Percentiles rank a stretch among this genome's conserved stretches.
phyloP scores from a whole-genome alignment of 495 filamentous ascomycete genomes.

The Symbiotaphrina buchneri region DNA sequence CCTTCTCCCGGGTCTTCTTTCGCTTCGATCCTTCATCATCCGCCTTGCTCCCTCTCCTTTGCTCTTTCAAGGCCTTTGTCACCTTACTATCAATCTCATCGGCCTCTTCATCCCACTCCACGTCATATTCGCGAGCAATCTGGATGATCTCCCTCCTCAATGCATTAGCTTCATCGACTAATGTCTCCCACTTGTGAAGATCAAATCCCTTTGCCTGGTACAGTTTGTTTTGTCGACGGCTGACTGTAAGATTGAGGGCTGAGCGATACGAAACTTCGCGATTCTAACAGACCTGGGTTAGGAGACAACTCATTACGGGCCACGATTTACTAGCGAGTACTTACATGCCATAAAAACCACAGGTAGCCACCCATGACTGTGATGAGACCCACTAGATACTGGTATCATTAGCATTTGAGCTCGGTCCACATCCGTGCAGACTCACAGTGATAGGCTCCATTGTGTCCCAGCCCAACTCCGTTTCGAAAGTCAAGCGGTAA shows the following conservation, averaged over 20 bases:
- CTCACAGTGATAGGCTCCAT: slow-evolving; percentile 66
- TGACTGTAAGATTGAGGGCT: slow-evolving; percentile 71
- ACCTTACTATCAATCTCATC: slow-evolving; percentile 61
- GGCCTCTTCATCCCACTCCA: slow-evolving; percentile 72
- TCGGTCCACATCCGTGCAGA: slow-evolving; percentile 2
- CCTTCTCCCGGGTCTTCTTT: slow-evolving; percentile 25
- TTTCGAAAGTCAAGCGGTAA: slow-evolving; percentile 58
- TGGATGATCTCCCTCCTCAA: slow-evolving; percentile 59
- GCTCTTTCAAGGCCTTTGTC: slow-evolving; percentile 42
- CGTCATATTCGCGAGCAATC: slow-evolving; percentile 74
- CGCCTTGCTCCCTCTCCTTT: slow-evolving; percentile 21
- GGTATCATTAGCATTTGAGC: not conserved
- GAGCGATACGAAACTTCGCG: slow-evolving; percentile 69
- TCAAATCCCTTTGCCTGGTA: slow-evolving; percentile 62
- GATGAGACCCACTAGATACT: slow-evolving; percentile 58
- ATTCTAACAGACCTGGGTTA: too few relatives aligned
- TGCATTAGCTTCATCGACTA: slow-evolving; percentile 65
- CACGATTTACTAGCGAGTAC: too few relatives aligned
- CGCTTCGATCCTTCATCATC: slow-evolving; percentile 10
- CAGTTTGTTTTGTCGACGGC: slow-evolving; percentile 47
- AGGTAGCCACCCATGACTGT: slow-evolving; percentile 77
- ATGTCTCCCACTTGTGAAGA: slow-evolving; percentile 44
- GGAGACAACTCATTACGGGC: too few relatives aligned
- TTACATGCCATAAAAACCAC: slow-evolving; percentile 87
- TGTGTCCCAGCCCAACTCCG: slow-evolving; percentile 65